Evolutionary conservation across 2,329 filamentous ascomycete species (phyloP).

Genomic region (Diaporthe nobilis): DNA sequence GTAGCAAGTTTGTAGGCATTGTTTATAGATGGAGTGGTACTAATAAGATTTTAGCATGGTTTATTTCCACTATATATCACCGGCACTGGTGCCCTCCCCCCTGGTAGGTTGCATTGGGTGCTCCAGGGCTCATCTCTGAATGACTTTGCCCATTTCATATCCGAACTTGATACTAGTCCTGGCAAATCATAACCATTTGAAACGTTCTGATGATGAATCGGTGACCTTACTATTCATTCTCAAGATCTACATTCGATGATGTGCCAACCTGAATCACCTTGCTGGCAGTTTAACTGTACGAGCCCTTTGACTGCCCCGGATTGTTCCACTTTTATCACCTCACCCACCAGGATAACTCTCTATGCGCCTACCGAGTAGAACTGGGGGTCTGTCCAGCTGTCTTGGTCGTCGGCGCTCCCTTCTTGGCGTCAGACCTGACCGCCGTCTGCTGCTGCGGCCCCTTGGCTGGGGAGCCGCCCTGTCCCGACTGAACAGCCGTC

Average conservation of each 20-base stretch:
- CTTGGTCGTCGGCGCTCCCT: not conserved
- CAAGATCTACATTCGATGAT: not conserved
- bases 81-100: too few species aligned
- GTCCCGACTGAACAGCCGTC: not conserved
- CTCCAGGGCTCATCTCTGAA: too few species aligned
- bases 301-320: not conserved
- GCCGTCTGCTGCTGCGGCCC: not conserved
- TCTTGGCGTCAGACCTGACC: not conserved
- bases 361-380: not conserved
- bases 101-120: too few species aligned
- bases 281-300: not conserved
- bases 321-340: not conserved
- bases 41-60: too few species aligned
- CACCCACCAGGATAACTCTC: not conserved
- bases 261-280: not conserved
- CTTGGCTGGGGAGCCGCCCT: not conserved
- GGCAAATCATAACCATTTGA: not conserved
- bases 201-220: not conserved
- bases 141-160: not conserved
- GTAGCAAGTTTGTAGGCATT: too few species aligned
- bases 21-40: too few species aligned
- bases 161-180: not conserved
- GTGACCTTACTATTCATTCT: not conserved
- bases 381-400: not conserved
- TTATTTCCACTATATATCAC: too few species aligned